Base-by-base conservation (phyloP, 1,284 basidiomycete genomes). In the Golubevia sp. region DNA sequence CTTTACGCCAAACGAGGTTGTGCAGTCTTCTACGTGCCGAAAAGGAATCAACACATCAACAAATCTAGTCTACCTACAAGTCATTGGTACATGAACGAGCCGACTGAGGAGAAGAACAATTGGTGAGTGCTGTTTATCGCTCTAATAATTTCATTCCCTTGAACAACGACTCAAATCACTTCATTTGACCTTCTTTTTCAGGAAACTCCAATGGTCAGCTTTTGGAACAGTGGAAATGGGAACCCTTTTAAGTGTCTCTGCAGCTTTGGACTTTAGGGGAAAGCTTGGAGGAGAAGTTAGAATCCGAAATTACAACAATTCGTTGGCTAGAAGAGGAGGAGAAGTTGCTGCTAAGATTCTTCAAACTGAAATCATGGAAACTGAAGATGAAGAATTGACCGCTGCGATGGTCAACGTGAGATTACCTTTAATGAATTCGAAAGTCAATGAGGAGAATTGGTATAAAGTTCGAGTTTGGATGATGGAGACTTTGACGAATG, bases 211-310 rank as follows among this genome's bases (percentile, higher is more conserved):
- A 60, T 77, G 73, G 68, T 59, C 51, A 50, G 66, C 55, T 59
- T 54, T 56, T 2, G 75, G 71, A 1, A 75, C 70, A 21, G 49
- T 65, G n/a, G 69, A 78, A 30, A 52, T 64, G 3, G 61, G 59
- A 38, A 67, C 65, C 60, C 66, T 66, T 38, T 58, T 76, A 18
- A 59, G 49, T 54, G 54, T 78, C 21, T 55, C 2, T 4, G 71
- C 81, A 88, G 93, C 93, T 0, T 81, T 95, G 7, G 87, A 90
- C 52, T 95, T 94, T 85, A 88, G 93, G 25, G 77, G 88, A 56
- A 90, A 89, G 88, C 86, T 95, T 21, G 94, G 93, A 0, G 94
- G 94, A 1, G 94, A 96, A 84, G 85, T 87, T 18, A 87, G 87
- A 61, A 93, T 95, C 66, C 90, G 90, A 75, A 86, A 85, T 2